phyloP scores from a whole-genome alignment of 140 eudicot species.

The Bidens hawaiensis region DNA sequence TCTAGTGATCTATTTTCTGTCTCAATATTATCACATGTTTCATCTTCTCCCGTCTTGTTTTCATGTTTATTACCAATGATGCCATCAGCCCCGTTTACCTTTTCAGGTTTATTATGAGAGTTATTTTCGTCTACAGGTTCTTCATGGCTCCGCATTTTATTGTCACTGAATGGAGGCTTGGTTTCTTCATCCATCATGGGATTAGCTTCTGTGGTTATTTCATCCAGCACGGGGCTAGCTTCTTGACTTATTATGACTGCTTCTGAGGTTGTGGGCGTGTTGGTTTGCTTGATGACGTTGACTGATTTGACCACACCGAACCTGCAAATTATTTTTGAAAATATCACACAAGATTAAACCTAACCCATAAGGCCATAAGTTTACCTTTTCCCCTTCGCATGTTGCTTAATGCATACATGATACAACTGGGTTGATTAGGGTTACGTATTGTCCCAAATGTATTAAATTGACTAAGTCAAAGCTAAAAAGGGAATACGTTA shows the following conservation, averaged over 20 bases:
- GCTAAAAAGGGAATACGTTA: not conserved
- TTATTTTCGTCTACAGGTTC: constrained; percentile 8
- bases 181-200: constrained; percentile 12
- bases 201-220: constrained; percentile 11
- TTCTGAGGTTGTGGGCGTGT: constrained; percentile 20
- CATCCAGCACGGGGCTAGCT: not conserved
- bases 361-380: not conserved
- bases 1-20: constrained; percentile 14
- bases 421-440: no score
- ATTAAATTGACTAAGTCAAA: not conserved
- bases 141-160: constrained; percentile 18
- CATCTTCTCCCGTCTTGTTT: constrained; percentile 31
- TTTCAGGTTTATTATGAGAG: constrained; percentile 25
- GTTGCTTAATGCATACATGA: not conserved
- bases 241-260: not conserved
- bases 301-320: constrained; percentile 82
- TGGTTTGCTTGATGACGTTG: constrained; percentile 48
- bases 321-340: constrained; percentile 35
- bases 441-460: not conserved
- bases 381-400: not conserved
- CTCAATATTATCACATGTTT: constrained; percentile 15
- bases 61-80: constrained; percentile 20
- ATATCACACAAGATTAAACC: not conserved
- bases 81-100: constrained; percentile 14
- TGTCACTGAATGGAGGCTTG: constrained; percentile 19